Conservation (phyloP, 768 basidiomycete species). For the Sporobolomyces pararoseus region DNA sequence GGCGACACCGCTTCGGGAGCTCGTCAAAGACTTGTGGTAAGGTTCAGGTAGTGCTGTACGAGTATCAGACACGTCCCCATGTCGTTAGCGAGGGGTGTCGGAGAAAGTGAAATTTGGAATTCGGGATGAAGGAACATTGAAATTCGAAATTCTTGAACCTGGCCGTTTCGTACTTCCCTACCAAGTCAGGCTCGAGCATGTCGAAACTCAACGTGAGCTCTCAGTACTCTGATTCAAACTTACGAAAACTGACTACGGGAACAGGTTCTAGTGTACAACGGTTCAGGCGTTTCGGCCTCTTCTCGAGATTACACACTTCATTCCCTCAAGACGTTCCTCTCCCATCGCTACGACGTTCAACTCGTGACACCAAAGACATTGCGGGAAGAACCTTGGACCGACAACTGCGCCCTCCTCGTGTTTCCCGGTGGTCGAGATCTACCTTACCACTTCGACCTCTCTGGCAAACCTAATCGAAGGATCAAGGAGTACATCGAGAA, state of each 20-base stretch:
- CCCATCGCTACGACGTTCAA: constrained; percentile 75
- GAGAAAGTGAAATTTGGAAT: background rate
- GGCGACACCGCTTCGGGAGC: no score
- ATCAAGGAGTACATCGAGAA: constrained; percentile 62
- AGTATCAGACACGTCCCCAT: no score
- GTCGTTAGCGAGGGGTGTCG: no score
- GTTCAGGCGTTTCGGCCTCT: constrained; percentile 58
- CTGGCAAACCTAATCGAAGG: constrained; percentile 50
- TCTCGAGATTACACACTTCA: constrained; percentile 54
- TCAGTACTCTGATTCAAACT: background rate
- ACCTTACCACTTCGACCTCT: constrained; percentile 52
- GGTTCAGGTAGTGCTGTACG: no score
- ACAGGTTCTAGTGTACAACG: constrained; percentile 65
- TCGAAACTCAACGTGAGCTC: constrained; percentile 32
- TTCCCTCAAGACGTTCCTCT: constrained; percentile 59
- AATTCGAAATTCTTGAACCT: no score
- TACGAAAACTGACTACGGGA: background rate
- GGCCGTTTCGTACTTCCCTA: background rate
- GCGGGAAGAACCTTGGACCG: constrained; percentile 68
- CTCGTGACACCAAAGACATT: constrained; percentile 60
- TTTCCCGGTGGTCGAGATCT: constrained; percentile 61
- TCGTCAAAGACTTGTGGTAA: no score
- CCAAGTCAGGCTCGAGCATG: background rate
- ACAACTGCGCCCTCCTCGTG: constrained; percentile 71
- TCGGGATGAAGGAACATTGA: no score